phyloP scores from a whole-genome alignment of 2,329 filamentous ascomycete species.

The Curvularia hawaiiensis region DNA sequence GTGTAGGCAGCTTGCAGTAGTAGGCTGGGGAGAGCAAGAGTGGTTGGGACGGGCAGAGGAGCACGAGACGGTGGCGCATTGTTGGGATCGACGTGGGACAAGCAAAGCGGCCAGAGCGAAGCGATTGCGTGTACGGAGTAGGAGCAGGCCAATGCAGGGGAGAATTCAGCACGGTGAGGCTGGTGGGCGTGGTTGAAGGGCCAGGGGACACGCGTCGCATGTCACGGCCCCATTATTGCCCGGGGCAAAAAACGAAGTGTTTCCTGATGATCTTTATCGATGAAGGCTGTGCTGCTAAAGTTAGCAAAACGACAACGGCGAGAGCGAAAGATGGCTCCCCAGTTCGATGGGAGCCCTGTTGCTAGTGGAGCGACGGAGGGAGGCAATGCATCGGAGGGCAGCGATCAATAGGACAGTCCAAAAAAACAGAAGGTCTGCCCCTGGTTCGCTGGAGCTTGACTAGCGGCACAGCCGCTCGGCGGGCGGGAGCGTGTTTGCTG shows the following conservation, averaged over 20 bases:
- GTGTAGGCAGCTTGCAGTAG: background rate
- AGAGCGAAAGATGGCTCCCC: slow-evolving; percentile 7
- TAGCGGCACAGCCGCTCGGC: slow-evolving; percentile 9
- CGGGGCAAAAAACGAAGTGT: slow-evolving; percentile 3
- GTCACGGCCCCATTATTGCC: background rate
- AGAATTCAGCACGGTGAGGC: background rate
- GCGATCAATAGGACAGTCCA: slow-evolving; percentile 4
- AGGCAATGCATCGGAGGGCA: slow-evolving; percentile 5
- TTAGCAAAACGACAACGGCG: slow-evolving; percentile 7
- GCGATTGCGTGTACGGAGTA: slow-evolving; percentile 1
- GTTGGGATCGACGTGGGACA: slow-evolving; percentile 6
- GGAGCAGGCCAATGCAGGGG: background rate
- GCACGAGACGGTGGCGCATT: slow-evolving; percentile 1
- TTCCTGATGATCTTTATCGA: background rate
- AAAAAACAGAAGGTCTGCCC: slow-evolving; percentile 9
- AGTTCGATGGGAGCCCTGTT: background rate
- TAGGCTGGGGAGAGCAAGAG: background rate
- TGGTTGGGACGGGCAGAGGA: background rate
- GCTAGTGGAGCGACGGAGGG: slow-evolving; percentile 4
- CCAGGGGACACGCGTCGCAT: slow-evolving; percentile 13
- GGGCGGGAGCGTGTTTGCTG: slow-evolving; percentile 20
- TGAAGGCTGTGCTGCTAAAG: slow-evolving; percentile 4
- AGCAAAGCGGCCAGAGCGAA: background rate
- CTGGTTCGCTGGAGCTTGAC: slow-evolving; percentile 13
- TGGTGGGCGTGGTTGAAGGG: background rate